These are phyloP conservation scores for Kwoniella dendrophila DNA, from an alignment of 768 basidiomycete species.

Conservation along the genomic window DNA sequence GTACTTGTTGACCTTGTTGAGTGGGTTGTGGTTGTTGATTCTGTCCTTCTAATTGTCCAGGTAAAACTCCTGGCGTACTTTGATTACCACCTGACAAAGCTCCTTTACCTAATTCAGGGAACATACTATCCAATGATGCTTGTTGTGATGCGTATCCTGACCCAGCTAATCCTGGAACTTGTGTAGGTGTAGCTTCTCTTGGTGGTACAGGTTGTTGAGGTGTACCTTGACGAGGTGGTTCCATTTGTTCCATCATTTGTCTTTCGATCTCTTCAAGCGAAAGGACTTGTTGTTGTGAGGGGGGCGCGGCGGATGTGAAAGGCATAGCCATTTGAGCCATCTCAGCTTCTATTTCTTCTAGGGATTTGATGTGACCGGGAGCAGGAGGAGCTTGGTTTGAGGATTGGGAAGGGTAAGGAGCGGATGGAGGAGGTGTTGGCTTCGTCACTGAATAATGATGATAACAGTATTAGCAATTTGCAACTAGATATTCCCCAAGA, in stretches of 20 bases:
- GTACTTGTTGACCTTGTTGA: slow-evolving; percentile 1
- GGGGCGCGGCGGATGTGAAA: slow-evolving; percentile 11
- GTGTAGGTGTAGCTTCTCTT: slow-evolving; percentile 33
- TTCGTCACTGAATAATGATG: slow-evolving; percentile 16
- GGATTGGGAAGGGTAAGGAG: slow-evolving; percentile 9
- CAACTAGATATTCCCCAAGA: not conserved
- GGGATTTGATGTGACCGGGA: slow-evolving; percentile 48
- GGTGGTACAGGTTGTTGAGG: slow-evolving; percentile 22
- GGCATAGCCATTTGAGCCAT: slow-evolving; percentile 41
- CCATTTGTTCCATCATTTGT: slow-evolving; percentile 45
- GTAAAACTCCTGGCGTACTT: slow-evolving; percentile 22
- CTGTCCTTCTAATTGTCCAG: not conserved
- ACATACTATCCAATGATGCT: slow-evolving; percentile 53
- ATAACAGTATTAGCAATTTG: not conserved
- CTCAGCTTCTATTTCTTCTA: slow-evolving; percentile 57
- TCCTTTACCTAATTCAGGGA: slow-evolving; percentile 37
- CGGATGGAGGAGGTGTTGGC: slow-evolving; percentile 23
- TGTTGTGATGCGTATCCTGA: slow-evolving; percentile 45
- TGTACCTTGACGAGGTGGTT: slow-evolving; percentile 21
- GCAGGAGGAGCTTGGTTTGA: slow-evolving; percentile 25
- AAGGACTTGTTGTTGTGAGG: slow-evolving; percentile 30
- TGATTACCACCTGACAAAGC: slow-evolving; percentile 8
- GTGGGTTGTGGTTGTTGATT: not conserved
- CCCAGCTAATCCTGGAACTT: slow-evolving; percentile 28
- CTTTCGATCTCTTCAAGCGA: slow-evolving; percentile 51